These are phyloP conservation scores for Lecanoromycetidae sp. DNA, from an alignment of 2,329 filamentous ascomycete species.

Conservation along the genomic window DNA sequence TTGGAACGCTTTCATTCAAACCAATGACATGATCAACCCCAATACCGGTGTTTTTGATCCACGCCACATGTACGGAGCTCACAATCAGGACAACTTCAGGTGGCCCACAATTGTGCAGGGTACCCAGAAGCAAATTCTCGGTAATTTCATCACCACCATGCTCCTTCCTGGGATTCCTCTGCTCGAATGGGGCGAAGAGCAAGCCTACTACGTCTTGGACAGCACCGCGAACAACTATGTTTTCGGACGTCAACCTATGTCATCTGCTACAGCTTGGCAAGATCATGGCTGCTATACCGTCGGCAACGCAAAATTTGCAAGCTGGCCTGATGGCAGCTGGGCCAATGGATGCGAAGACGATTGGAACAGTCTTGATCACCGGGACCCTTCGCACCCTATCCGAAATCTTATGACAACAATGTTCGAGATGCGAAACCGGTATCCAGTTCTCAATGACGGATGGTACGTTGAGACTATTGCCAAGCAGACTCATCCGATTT, in stretches of 20 bases:
- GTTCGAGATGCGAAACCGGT: constrained; percentile 47
- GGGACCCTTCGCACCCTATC: constrained; percentile 50
- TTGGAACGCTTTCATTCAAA: constrained; percentile 15
- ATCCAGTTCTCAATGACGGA: constrained; percentile 48
- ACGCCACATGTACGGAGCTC: constrained; percentile 51
- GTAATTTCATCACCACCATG: constrained; percentile 46
- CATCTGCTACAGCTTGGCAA: constrained; percentile 50
- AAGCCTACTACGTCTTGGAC: constrained; percentile 52
- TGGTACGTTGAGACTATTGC: constrained; percentile 44
- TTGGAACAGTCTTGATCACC: constrained; percentile 46
- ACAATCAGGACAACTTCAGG: constrained; percentile 54
- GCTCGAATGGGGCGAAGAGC: constrained; percentile 53
- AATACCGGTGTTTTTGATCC: constrained; percentile 41
- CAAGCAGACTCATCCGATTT: constrained; percentile 41
- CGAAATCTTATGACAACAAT: constrained; percentile 50
- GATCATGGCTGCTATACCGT: constrained; percentile 52
- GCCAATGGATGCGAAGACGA: constrained; percentile 46
- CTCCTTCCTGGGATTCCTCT: constrained; percentile 50
- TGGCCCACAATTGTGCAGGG: constrained; percentile 50
- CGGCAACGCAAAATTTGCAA: constrained; percentile 43
- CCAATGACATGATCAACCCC: constrained; percentile 16
- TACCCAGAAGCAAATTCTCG: constrained; percentile 45
- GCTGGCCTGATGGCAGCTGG: constrained; percentile 46
- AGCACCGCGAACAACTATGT: constrained; percentile 54
- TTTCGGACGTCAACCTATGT: constrained; percentile 53